These are phyloP conservation scores for Pelargonium myrrhifolium DNA, from an alignment of 441 rosid genomes.

Conservation along the genomic window DNA sequence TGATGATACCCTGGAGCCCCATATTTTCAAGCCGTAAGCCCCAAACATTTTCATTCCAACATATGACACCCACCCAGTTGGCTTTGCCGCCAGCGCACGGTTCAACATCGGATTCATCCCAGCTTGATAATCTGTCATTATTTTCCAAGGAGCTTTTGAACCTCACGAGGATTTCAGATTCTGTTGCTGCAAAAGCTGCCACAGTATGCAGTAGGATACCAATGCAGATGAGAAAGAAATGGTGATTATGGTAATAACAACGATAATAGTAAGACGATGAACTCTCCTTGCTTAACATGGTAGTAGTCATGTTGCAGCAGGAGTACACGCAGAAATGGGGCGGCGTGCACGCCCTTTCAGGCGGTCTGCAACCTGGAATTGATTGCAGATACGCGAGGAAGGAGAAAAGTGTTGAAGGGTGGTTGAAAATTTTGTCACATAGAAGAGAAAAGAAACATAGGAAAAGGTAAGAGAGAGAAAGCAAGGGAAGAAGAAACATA, in stretches of 20 bases:
- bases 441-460: background rate
- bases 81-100: slow-evolving; percentile 42
- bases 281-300: background rate
- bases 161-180: slow-evolving; percentile 38
- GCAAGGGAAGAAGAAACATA: background rate
- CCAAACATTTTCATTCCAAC: slow-evolving; percentile 38
- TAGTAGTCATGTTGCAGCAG: slow-evolving; percentile 7
- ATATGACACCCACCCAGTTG: slow-evolving; percentile 65
- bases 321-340: slow-evolving; percentile 34
- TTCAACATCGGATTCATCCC: slow-evolving; percentile 31
- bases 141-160: slow-evolving; percentile 44
- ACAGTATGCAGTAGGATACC: slow-evolving; percentile 10
- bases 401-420: slow-evolving; percentile 3
- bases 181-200: slow-evolving; percentile 25
- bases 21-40: slow-evolving; percentile 67
- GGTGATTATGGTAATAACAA: background rate
- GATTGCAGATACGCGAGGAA: background rate
- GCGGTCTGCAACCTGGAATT: slow-evolving; percentile 23
- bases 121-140: slow-evolving; percentile 22
- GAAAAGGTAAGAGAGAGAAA: background rate
- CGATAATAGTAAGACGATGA: background rate
- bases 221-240: slow-evolving; percentile 6
- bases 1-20: slow-evolving; percentile 47
- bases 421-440: background rate
- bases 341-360: slow-evolving; percentile 45